These are phyloP conservation scores for Gomphus sp. DNA, from an alignment of 1,284 basidiomycete species.

Conservation along the genomic window DNA sequence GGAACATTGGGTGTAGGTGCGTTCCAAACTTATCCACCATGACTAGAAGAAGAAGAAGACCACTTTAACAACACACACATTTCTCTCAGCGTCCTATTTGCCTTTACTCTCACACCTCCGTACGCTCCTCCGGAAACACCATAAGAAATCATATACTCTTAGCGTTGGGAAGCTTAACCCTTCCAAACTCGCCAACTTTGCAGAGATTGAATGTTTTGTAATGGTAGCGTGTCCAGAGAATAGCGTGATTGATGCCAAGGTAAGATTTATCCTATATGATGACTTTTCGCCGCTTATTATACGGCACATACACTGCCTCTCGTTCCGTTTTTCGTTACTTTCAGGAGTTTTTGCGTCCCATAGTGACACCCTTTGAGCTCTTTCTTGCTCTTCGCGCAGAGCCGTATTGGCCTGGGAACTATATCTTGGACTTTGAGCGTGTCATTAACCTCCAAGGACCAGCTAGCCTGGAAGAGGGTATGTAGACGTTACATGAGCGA, in stretches of 20 bases:
- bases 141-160: constrained; percentile 91
- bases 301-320: background rate
- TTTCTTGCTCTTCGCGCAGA: constrained; percentile 68
- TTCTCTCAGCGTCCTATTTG: constrained; percentile 60
- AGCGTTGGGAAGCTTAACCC: constrained; percentile 95
- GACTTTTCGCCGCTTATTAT: background rate
- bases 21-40: constrained; percentile 20
- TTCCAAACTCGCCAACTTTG: constrained; percentile 92
- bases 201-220: constrained; percentile 95
- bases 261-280: constrained; percentile 20
- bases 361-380: constrained; percentile 93
- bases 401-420: constrained; percentile 71
- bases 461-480: background rate
- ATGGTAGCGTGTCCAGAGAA: constrained; percentile 94
- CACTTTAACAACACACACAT: background rate
- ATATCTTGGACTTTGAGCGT: constrained; percentile 74
- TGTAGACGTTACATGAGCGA: background rate
- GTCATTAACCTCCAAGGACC: constrained; percentile 39
- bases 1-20: constrained; percentile 87
- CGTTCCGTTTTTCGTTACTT: too few species aligned
- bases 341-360: constrained; percentile 84
- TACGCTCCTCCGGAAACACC: constrained; percentile 46
- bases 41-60: too few species aligned
- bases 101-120: constrained; percentile 76
- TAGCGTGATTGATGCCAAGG: constrained; percentile 79